These are phyloP conservation scores for Hura crepitans DNA, from an alignment of 441 rosid genomes.

Conservation along the genomic window DNA sequence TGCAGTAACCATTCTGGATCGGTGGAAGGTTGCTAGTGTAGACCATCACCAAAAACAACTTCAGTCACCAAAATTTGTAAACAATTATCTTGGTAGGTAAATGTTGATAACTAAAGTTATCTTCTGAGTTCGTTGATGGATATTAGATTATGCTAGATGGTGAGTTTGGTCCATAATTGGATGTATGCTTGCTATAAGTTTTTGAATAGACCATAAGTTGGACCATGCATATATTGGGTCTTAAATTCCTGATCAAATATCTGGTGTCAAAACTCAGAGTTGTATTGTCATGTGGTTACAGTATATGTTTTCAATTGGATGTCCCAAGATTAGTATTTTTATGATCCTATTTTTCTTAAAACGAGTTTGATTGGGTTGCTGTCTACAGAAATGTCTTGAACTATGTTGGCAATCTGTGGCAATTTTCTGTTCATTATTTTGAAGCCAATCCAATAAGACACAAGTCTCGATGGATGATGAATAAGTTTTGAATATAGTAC, in stretches of 20 bases:
- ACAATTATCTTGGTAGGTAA: constrained; percentile 84
- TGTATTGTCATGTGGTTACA: not conserved
- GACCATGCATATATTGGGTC: not conserved
- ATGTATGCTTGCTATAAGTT: not conserved
- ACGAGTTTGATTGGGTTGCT: not conserved
- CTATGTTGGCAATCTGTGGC: not conserved
- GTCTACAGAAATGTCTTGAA: not conserved
- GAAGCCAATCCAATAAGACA: not conserved
- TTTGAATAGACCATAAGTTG: not conserved
- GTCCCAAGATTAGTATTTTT: not conserved
- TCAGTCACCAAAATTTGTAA: constrained; percentile 71
- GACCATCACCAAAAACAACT: constrained; percentile 69
- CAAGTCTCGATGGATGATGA: not conserved
- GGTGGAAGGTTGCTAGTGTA: constrained; percentile 76
- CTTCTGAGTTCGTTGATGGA: constrained; percentile 1
- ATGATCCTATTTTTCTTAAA: not conserved
- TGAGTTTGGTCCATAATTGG: not conserved
- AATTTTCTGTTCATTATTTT: not conserved
- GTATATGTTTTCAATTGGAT: not conserved
- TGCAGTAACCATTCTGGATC: constrained; percentile 93
- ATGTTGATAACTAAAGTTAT: not conserved
- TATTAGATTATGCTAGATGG: not conserved
- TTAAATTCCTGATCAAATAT: not conserved
- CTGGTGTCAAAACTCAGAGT: too few species aligned
- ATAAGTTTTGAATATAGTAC: not conserved